Evolutionary conservation across 2,329 filamentous ascomycete species (phyloP).

Genomic region (Fusarium virguliforme): DNA sequence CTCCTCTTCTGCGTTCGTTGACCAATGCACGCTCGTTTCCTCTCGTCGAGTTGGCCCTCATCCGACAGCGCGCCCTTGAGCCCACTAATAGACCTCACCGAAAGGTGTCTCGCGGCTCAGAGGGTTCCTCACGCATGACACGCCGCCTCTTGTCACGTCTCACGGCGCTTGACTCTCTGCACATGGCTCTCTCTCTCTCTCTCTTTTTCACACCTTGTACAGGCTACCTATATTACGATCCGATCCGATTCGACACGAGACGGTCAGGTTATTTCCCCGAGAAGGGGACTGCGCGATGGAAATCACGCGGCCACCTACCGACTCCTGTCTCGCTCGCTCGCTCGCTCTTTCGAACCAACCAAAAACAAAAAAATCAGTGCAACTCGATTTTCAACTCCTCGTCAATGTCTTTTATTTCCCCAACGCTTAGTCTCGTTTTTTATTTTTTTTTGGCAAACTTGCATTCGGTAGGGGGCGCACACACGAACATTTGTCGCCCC

Average conservation of each 20-base stretch:
- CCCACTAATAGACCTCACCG: conserved; percentile 30
- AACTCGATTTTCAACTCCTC: conserved; percentile 40
- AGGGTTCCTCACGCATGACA: conserved; percentile 18
- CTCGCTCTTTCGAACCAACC: conserved; percentile 29
- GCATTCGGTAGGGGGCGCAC: conserved; percentile 48
- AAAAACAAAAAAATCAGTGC: conserved; percentile 38
- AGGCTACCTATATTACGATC: conserved; percentile 47
- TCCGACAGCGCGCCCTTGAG: conserved; percentile 4
- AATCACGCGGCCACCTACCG: conserved; percentile 30
- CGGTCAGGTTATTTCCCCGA: conserved; percentile 28
- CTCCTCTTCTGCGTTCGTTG: background rate
- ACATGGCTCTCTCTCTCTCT: conserved; percentile 31
- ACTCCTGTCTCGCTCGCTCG: conserved; percentile 28
- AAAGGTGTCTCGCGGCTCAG: conserved; percentile 34
- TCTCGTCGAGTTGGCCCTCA: conserved; percentile 11
- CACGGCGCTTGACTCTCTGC: conserved; percentile 33
- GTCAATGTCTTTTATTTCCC: conserved; percentile 42
- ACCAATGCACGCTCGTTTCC: conserved; percentile 18
- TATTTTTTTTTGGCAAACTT: conserved; percentile 34
- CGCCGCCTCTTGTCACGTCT: conserved; percentile 25
- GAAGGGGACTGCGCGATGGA: conserved; percentile 24
- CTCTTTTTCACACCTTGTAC: conserved; percentile 50
- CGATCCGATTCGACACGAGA: conserved; percentile 49
- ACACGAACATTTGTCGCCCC: conserved; percentile 42
- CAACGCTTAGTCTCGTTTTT: conserved; percentile 30